phyloP scores from a whole-genome alignment of 2,329 filamentous ascomycete genomes.

The Onygenales sp. region DNA sequence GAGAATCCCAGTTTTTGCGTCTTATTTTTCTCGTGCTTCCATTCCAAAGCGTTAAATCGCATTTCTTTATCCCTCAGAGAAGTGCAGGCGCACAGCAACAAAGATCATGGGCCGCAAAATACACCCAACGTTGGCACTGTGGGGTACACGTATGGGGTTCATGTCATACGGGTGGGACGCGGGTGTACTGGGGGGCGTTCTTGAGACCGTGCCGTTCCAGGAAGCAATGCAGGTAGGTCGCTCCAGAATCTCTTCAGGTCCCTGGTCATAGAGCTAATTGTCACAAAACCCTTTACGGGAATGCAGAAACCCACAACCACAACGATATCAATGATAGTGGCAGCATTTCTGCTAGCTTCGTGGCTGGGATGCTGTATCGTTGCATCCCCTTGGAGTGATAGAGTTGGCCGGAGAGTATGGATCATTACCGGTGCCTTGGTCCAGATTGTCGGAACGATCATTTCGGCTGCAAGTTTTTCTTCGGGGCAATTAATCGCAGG shows the following conservation, averaged over 20 bases:
- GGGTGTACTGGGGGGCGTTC: conserved; percentile 24
- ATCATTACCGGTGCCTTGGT: conserved; percentile 17
- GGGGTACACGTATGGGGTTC: conserved; percentile 18
- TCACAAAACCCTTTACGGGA: not conserved
- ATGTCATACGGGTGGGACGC: conserved; percentile 28
- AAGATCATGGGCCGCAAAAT: conserved; percentile 1
- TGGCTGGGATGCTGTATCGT: conserved; percentile 20
- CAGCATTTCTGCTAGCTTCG: conserved; percentile 21
- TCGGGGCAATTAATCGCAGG: conserved; percentile 23
- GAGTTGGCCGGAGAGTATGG: conserved; percentile 18
- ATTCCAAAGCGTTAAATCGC: too few species aligned
- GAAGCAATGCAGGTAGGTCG: conserved; percentile 19
- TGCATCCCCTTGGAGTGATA: conserved; percentile 16
- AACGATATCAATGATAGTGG: conserved; percentile 20
- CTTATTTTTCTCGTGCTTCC: too few species aligned
- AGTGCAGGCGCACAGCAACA: not conserved
- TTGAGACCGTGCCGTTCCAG: conserved; percentile 20
- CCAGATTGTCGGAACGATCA: conserved; percentile 22
- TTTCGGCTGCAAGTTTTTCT: conserved; percentile 17
- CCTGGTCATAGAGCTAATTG: not conserved
- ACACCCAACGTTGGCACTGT: conserved; percentile 1
- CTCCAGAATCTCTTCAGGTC: not conserved
- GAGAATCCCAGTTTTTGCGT: too few species aligned
- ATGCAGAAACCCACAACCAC: conserved; percentile 16
- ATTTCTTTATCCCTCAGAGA: too few species aligned